Conservation (phyloP, 1,139 yeast species). For the Scheffersomyces parashehatae region DNA sequence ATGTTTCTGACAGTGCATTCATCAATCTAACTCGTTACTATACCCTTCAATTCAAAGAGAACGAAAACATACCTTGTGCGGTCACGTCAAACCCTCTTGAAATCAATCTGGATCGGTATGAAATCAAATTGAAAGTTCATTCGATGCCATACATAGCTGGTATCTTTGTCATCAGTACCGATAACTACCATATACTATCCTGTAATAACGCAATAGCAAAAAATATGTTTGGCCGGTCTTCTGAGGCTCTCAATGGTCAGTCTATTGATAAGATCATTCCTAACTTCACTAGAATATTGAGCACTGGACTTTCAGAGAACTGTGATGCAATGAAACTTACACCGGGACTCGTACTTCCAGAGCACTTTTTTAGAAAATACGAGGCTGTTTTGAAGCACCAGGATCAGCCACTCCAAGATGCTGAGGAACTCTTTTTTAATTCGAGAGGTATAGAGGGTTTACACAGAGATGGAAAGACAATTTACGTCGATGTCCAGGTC, state of each 20-base stretch:
- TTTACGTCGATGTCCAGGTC: conserved; percentile 77
- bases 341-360: conserved; percentile 71
- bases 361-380: conserved; percentile 78
- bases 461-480: conserved; percentile 66
- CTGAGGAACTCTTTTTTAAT: conserved; percentile 51
- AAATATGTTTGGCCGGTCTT: conserved; percentile 70
- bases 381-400: conserved; percentile 29
- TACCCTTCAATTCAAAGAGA: conserved; percentile 49
- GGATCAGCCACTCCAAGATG: conserved; percentile 15
- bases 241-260: conserved; percentile 48
- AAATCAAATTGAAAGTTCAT: conserved; percentile 61
- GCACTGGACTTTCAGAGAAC: conserved; percentile 44
- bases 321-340: conserved; percentile 41
- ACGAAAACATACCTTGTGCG: conserved; percentile 65
- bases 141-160: conserved; percentile 89
- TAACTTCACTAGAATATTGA: conserved; percentile 55
- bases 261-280: conserved; percentile 66
- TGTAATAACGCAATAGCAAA: conserved; percentile 80
- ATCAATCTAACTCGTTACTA: conserved; percentile 63
- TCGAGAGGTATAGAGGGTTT: conserved; percentile 67
- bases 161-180: conserved; percentile 65
- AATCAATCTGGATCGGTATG: conserved; percentile 34
- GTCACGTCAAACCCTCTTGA: conserved; percentile 61
- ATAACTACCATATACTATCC: conserved; percentile 50
- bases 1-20: conserved; percentile 41